Evolutionary conservation across 2,329 filamentous ascomycete genomes (phyloP).

Genomic region (Hirsutella thompsonii): DNA sequence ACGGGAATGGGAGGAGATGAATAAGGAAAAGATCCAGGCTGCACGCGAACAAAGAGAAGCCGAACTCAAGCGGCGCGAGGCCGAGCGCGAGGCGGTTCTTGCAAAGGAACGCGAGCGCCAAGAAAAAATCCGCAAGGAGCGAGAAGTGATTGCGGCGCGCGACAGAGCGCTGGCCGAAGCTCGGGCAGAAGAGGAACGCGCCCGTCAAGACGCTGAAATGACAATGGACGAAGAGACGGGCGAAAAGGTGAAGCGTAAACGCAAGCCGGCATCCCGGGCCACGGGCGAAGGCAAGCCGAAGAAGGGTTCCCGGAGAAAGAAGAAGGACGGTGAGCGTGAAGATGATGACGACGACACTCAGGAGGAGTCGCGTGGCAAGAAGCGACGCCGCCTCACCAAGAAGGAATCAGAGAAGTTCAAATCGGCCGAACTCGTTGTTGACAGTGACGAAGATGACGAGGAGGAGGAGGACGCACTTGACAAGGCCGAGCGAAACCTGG

Average conservation of each 20-base stretch:
- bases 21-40: conserved; percentile 73
- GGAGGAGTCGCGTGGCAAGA: conserved; percentile 39
- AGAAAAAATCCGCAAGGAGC: conserved; percentile 74
- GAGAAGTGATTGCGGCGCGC: conserved; percentile 64
- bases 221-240: conserved; percentile 75
- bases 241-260: conserved; percentile 69
- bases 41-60: conserved; percentile 70
- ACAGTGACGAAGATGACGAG: conserved; percentile 55
- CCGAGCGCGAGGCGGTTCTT: conserved; percentile 54
- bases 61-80: conserved; percentile 67
- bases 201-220: conserved; percentile 53
- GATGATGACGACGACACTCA: conserved; percentile 30
- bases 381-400: conserved; percentile 46
- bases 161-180: conserved; percentile 61
- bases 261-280: conserved; percentile 33
- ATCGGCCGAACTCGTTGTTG: conserved; percentile 70
- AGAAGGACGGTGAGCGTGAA: conserved; percentile 21
- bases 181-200: conserved; percentile 27
- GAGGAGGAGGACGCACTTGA: conserved; percentile 29
- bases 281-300: conserved; percentile 29
- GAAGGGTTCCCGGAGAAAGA: conserved; percentile 46
- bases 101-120: conserved; percentile 62
- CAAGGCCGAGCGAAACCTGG: conserved; percentile 29
- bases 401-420: conserved; percentile 57
- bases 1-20: conserved; percentile 84